Conservation (phyloP, 345 rosid genomes). For the Cardamine resedifolia region DNA sequence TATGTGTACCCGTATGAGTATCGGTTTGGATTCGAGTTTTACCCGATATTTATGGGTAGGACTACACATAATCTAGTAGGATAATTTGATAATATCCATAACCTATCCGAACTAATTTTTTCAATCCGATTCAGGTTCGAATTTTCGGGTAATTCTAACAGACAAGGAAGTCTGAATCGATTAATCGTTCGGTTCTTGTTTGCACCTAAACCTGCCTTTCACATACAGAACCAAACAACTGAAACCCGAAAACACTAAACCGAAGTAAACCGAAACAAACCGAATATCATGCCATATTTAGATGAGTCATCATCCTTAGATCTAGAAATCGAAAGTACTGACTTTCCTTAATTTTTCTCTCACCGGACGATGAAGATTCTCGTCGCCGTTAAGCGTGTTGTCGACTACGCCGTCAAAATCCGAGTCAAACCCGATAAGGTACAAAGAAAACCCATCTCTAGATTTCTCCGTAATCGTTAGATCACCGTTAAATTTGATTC, state of each 20-base stretch:
- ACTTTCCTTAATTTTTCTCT: not conserved
- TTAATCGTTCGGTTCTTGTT: too few species aligned
- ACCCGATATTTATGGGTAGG: too few species aligned
- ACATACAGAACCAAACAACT: not conserved
- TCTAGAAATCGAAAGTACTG: not conserved
- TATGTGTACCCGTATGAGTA: too few species aligned
- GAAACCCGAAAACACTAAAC: not conserved
- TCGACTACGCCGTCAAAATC: slow-evolving; percentile 95
- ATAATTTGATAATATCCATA: too few species aligned
- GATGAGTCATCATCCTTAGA: slow-evolving; percentile 22
- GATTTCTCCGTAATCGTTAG: not conserved
- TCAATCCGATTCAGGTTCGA: too few species aligned
- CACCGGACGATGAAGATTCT: slow-evolving; percentile 67
- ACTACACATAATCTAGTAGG: too few species aligned
- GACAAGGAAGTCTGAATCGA: too few species aligned
- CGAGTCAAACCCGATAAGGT: slow-evolving; percentile 94
- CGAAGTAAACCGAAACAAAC: not conserved
- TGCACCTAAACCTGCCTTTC: not conserved
- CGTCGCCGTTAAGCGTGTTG: slow-evolving; percentile 89
- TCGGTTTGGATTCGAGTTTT: too few species aligned
- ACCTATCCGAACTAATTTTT: too few species aligned
- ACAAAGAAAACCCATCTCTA: not conserved
- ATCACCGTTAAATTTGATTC: not conserved
- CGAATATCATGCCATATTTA: not conserved
- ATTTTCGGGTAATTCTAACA: too few species aligned